Conservation (phyloP, 2,329 filamentous ascomycete genomes). For the Boeremia exigua region DNA sequence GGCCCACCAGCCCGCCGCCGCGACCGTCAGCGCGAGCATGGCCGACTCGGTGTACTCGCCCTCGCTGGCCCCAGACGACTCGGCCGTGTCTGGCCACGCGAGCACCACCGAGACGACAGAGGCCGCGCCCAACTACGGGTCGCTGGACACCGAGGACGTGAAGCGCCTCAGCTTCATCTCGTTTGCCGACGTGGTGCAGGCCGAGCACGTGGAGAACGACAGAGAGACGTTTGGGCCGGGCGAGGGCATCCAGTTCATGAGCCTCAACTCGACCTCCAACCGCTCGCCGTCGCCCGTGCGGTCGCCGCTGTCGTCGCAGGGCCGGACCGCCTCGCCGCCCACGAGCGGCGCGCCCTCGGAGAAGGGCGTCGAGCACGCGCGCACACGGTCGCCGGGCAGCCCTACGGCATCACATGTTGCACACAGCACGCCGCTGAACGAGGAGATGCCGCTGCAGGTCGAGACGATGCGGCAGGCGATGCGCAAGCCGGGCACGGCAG, state of each 20-base stretch:
- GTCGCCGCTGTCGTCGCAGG: conserved; percentile 77
- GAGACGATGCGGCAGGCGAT: conserved; percentile 94
- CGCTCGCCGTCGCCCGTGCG: conserved; percentile 81
- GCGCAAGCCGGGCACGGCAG: conserved; percentile 81
- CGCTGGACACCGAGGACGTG: conserved; percentile 77
- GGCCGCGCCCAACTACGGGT: conserved; percentile 73
- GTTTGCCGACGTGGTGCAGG: conserved; percentile 92
- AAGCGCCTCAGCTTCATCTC: conserved; percentile 92
- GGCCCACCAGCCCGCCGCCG: conserved; percentile 78
- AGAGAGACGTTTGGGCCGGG: conserved; percentile 47
- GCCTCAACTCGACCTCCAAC: conserved; percentile 65
- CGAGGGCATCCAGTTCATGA: conserved; percentile 73
- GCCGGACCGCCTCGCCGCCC: conserved; percentile 72
- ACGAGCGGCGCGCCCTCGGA: conserved; percentile 77
- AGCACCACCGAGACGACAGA: conserved; percentile 32
- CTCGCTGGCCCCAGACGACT: conserved; percentile 40
- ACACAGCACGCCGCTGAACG: conserved; percentile 60
- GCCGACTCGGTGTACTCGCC: conserved; percentile 45
- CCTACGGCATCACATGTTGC: conserved; percentile 57
- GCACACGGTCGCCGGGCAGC: conserved; percentile 65
- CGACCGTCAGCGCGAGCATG: conserved; percentile 60
- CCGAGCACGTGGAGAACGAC: conserved; percentile 73
- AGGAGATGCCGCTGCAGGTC: conserved; percentile 82
- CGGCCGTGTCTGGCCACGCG: conserved; percentile 26
- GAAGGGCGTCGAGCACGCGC: conserved; percentile 75